Evolutionary conservation across 805 yeast genomes (phyloP).

Genomic region (Starmera amethionina): DNA sequence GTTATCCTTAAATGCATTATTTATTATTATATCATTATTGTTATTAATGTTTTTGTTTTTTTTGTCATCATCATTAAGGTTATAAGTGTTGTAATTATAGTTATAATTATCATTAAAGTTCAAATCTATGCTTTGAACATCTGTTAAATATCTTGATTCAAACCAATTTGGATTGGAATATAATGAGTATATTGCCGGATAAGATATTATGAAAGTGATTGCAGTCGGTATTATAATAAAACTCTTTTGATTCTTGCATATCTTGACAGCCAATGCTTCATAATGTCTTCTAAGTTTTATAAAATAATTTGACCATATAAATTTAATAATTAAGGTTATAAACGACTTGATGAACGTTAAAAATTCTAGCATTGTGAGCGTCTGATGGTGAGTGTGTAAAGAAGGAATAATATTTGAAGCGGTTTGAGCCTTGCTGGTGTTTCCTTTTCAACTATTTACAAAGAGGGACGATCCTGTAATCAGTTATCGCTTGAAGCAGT

Average conservation of each 20-base stretch:
- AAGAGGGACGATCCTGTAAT: too few relatives aligned
- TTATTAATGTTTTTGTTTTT: too few relatives aligned
- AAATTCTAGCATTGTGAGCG: slow-evolving; percentile 13
- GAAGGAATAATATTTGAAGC: too few relatives aligned
- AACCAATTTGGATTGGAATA: slow-evolving; percentile 18
- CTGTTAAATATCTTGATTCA: slow-evolving; percentile 10
- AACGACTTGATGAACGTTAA: slow-evolving; percentile 12
- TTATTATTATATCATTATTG: too few relatives aligned
- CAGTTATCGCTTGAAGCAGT: too few relatives aligned
- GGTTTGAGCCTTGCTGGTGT: too few relatives aligned
- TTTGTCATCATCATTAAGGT: too few relatives aligned
- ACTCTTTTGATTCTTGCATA: slow-evolving; percentile 28
- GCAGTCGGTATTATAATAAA: slow-evolving; percentile 42
- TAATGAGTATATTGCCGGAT: slow-evolving; percentile 34
- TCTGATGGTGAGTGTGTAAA: too few relatives aligned
- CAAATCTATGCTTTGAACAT: slow-evolving; percentile 2
- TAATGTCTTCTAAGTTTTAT: slow-evolving; percentile 13
- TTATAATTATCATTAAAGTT: too few relatives aligned
- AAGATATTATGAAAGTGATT: slow-evolving; percentile 35
- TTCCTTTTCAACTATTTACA: too few relatives aligned
- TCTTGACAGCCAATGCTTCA: slow-evolving; percentile 12
- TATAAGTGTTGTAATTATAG: too few relatives aligned
- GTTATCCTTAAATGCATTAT: slow-evolving; percentile 9
- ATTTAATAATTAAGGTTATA: slow-evolving; percentile 6
- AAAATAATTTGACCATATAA: slow-evolving; percentile 8